These are phyloP conservation scores for Kodamaea suecica DNA, from an alignment of 1,139 yeast genomes.

Conservation along the genomic window DNA sequence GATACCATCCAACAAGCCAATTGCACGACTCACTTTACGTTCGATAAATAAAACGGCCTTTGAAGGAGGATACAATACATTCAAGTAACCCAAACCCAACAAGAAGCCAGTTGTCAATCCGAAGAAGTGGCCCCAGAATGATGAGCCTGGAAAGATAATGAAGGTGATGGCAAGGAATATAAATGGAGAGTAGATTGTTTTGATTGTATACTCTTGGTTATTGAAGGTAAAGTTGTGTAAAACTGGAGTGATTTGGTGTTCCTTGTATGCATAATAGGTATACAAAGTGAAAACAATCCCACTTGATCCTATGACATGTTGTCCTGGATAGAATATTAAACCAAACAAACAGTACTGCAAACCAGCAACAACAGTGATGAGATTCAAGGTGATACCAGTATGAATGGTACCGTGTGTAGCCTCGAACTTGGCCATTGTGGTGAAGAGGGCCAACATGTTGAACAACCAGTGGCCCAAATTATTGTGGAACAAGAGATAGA, in stretches of 20 bases:
- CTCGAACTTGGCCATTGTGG: slow-evolving; percentile 72
- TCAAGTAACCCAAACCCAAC: slow-evolving; percentile 57
- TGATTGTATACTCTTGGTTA: slow-evolving; percentile 40
- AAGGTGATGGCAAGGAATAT: slow-evolving; percentile 48
- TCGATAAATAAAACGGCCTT: slow-evolving; percentile 67
- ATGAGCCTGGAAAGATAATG: slow-evolving; percentile 54
- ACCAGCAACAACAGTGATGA: slow-evolving; percentile 69
- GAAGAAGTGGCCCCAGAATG: slow-evolving; percentile 69
- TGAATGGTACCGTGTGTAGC: slow-evolving; percentile 77
- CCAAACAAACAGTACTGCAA: slow-evolving; percentile 62
- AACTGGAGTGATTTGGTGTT: slow-evolving; percentile 50
- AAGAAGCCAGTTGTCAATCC: slow-evolving; percentile 42
- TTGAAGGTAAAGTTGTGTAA: slow-evolving; percentile 24
- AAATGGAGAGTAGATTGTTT: slow-evolving; percentile 63
- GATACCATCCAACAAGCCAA: slow-evolving; percentile 50
- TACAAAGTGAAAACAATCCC: slow-evolving; percentile 76
- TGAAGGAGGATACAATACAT: slow-evolving; percentile 62
- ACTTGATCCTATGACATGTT: slow-evolving; percentile 62
- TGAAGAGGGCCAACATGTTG: slow-evolving; percentile 55
- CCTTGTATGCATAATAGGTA: slow-evolving; percentile 61
- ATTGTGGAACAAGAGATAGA: slow-evolving; percentile 72
- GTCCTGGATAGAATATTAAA: slow-evolving; percentile 48
- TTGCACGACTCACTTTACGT: slow-evolving; percentile 44
- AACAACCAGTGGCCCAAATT: slow-evolving; percentile 60
- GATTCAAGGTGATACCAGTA: slow-evolving; percentile 78